phyloP scores from a whole-genome alignment of 1,284 basidiomycete genomes.

The Naganishia liquefaciens region DNA sequence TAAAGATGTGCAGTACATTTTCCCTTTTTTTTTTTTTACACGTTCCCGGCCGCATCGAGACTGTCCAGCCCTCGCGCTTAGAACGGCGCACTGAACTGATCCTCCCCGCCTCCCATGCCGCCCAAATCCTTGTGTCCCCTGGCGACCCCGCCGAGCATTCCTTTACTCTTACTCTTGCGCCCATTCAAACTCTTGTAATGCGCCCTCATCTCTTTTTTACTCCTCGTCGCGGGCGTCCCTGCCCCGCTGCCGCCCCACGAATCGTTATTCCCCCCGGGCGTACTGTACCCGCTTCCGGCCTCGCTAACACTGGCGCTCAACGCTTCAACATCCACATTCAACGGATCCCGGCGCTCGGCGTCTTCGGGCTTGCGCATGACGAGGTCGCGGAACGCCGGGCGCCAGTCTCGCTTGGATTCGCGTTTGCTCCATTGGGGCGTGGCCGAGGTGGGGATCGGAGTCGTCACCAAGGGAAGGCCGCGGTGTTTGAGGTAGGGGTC shows the following conservation, averaged over 20 bases:
- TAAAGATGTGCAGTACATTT: too few relatives aligned
- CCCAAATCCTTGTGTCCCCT: conserved; percentile 31
- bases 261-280: conserved; percentile 23
- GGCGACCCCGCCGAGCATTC: conserved; percentile 54
- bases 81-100: conserved; percentile 31
- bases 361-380: conserved; percentile 46
- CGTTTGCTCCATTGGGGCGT: conserved; percentile 55
- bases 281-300: conserved; percentile 45
- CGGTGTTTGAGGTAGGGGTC: conserved; percentile 53
- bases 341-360: conserved; percentile 43
- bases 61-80: not conserved
- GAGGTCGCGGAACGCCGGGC: conserved; percentile 43
- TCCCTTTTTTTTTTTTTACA: too few relatives aligned
- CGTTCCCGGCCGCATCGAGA: too few relatives aligned
- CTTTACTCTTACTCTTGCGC: conserved; percentile 67
- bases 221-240: conserved; percentile 57
- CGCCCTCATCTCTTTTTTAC: conserved; percentile 78
- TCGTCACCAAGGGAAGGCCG: conserved; percentile 54
- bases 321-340: conserved; percentile 47
- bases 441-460: conserved; percentile 57
- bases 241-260: conserved; percentile 52
- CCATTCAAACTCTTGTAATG: conserved; percentile 86
- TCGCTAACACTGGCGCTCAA: conserved; percentile 65
- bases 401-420: conserved; percentile 52
- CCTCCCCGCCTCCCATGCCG: conserved; percentile 30